A percentile compares a stretch with the other conserved stretches of the same genome.
Conservation (phyloP, 345 rosid species). For the Gossypium bickii region DNA sequence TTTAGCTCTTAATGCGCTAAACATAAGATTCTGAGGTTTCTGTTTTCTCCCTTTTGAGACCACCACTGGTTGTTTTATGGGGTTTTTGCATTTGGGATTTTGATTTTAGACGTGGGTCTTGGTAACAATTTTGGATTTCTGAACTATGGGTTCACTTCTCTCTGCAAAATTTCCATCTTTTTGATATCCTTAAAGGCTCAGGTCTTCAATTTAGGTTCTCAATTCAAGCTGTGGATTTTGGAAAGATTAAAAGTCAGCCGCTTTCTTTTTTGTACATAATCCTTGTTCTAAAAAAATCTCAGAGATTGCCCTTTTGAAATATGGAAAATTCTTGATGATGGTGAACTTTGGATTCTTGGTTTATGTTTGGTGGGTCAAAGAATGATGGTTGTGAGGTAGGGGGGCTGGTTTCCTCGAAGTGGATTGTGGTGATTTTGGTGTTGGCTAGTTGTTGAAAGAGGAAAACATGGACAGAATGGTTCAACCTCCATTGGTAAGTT, state of each 20-base stretch:
- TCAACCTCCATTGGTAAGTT: slow-evolving; percentile 72
- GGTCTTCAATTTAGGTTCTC: background rate
- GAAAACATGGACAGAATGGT: slow-evolving; percentile 51
- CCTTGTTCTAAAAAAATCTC: background rate
- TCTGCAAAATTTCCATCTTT: background rate
- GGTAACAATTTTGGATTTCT: slow-evolving; percentile 16
- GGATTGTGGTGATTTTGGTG: slow-evolving; percentile 21
- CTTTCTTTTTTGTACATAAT: background rate
- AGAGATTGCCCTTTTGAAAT: background rate
- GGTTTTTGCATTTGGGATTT: slow-evolving; percentile 30
- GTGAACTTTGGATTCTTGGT: slow-evolving; percentile 7
- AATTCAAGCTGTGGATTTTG: background rate
- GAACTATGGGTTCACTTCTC: slow-evolving; percentile 10
- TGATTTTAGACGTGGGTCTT: slow-evolving; percentile 28
- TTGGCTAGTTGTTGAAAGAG: slow-evolving; percentile 22
- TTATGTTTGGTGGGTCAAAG: slow-evolving; percentile 1
- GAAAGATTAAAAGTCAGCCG: background rate
- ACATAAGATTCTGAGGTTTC: slow-evolving; percentile 28
- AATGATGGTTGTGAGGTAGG: slow-evolving; percentile 15
- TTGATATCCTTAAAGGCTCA: slow-evolving; percentile 3
- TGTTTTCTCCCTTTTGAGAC: slow-evolving; percentile 8
- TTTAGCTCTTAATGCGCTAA: slow-evolving; percentile 1
- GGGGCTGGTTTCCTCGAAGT: slow-evolving; percentile 26
- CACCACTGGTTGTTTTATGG: slow-evolving; percentile 14
- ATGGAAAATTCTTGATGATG: slow-evolving; percentile 6